Conservation (phyloP, 2,329 filamentous ascomycete genomes). For the Alternaria ethzedia region DNA sequence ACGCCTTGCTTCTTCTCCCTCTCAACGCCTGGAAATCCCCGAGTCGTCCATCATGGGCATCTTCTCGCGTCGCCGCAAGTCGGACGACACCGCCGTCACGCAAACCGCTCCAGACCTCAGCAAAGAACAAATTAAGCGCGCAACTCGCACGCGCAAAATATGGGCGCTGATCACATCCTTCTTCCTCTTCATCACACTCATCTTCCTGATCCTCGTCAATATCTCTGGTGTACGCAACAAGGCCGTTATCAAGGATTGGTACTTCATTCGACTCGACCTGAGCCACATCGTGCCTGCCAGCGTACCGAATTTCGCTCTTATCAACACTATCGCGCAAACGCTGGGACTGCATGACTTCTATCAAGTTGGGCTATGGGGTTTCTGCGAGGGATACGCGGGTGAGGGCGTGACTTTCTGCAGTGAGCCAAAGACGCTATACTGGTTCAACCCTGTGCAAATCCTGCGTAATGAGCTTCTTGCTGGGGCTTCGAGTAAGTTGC, state of each 20-base stretch:
- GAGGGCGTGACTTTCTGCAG: conserved; percentile 81
- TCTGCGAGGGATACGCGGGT: conserved; percentile 82
- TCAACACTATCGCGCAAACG: conserved; percentile 86
- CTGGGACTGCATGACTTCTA: conserved; percentile 94
- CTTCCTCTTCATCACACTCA: conserved; percentile 74
- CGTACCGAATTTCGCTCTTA: conserved; percentile 73
- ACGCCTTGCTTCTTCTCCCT: background rate
- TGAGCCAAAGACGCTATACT: conserved; percentile 72
- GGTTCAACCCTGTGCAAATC: conserved; percentile 90
- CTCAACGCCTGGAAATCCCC: background rate
- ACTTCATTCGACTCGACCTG: conserved; percentile 85
- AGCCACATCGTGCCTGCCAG: conserved; percentile 78
- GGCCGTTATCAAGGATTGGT: conserved; percentile 70
- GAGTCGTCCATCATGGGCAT: conserved; percentile 20
- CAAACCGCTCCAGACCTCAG: conserved; percentile 33
- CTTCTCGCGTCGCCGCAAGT: conserved; percentile 31
- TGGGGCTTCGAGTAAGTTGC: conserved; percentile 72
- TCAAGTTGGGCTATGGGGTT: conserved; percentile 89
- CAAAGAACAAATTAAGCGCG: conserved; percentile 47
- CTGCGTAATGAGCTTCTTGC: conserved; percentile 79
- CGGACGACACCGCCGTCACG: conserved; percentile 19
- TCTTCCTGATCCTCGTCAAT: conserved; percentile 82
- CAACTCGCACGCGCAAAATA: conserved; percentile 59
- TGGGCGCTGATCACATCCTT: conserved; percentile 70
- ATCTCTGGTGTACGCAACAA: conserved; percentile 75